A percentile compares a stretch with the other conserved stretches of the same genome.
Evolutionary conservation across 768 basidiomycete genomes (phyloP).

Genomic region (Myochromella boudieri): DNA sequence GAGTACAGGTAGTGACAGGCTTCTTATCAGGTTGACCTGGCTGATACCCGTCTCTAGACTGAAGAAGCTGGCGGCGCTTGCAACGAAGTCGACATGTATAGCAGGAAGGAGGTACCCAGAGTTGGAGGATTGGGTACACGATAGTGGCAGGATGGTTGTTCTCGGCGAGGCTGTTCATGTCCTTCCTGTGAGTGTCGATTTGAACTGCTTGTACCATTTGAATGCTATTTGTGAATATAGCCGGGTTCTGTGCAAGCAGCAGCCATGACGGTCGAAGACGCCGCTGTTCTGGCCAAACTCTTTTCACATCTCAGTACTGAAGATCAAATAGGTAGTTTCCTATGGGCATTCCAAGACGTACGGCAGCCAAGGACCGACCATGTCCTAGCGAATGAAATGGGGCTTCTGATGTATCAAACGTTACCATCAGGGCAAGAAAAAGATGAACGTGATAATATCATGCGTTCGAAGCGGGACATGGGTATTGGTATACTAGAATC

Average conservation of each 20-base stretch:
- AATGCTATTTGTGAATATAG: constrained; percentile 23
- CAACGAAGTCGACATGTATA: constrained; percentile 31
- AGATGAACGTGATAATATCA: constrained; percentile 38
- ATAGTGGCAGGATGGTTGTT: constrained; percentile 41
- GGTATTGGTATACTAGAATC: constrained; percentile 19
- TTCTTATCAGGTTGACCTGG: not conserved
- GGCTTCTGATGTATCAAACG: constrained; percentile 41
- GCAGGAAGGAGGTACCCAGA: constrained; percentile 35
- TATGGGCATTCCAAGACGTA: constrained; percentile 56
- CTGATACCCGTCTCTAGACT: constrained; percentile 24
- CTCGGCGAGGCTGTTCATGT: constrained; percentile 59
- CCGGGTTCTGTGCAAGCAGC: constrained; percentile 49
- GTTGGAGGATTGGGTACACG: constrained; percentile 51
- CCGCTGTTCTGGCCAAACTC: constrained; percentile 55
- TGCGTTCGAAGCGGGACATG: constrained; percentile 30
- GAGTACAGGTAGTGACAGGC: constrained; percentile 34
- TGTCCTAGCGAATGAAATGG: constrained; percentile 40
- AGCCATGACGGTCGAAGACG: constrained; percentile 58
- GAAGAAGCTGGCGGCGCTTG: constrained; percentile 35
- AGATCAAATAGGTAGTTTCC: constrained; percentile 50
- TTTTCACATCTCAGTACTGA: constrained; percentile 50
- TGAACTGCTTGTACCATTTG: not conserved
- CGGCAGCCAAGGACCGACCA: constrained; percentile 46
- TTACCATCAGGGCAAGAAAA: constrained; percentile 42
- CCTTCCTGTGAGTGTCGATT: constrained; percentile 41